These are phyloP conservation scores for Periconia digitata DNA, from an alignment of 2,329 filamentous ascomycete genomes.

Conservation along the genomic window DNA sequence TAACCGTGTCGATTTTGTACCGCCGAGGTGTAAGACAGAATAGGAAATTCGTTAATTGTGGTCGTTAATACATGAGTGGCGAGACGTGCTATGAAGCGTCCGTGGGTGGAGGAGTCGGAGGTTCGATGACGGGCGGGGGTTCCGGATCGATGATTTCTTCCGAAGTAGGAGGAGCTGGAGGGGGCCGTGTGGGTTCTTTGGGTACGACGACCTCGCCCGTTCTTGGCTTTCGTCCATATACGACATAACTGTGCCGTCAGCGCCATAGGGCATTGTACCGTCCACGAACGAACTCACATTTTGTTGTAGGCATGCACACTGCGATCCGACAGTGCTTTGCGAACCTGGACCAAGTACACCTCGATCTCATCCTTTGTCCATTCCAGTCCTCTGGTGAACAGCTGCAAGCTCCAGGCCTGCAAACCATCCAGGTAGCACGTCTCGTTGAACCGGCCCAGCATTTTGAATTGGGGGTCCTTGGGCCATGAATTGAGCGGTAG, in stretches of 20 bases:
- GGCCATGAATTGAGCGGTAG: constrained; percentile 58
- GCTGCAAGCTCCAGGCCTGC: constrained; percentile 47
- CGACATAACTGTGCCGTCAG: constrained; percentile 25
- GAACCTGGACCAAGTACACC: constrained; percentile 47
- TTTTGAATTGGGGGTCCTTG: constrained; percentile 49
- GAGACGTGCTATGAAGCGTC: not conserved
- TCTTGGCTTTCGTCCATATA: constrained; percentile 30
- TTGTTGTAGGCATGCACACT: constrained; percentile 48
- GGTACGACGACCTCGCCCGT: constrained; percentile 17
- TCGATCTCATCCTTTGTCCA: constrained; percentile 50
- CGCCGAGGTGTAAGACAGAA: constrained; percentile 22
- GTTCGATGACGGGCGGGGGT: not conserved
- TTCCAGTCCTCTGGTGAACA: constrained; percentile 46
- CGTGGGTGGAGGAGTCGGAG: not conserved
- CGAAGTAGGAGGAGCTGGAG: constrained; percentile 5
- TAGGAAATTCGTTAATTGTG: constrained; percentile 20
- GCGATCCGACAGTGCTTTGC: constrained; percentile 42
- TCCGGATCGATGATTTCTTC: not conserved
- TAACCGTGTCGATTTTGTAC: constrained; percentile 11
- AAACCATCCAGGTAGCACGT: constrained; percentile 50
- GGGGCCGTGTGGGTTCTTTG: constrained; percentile 4
- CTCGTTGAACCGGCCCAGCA: constrained; percentile 54
- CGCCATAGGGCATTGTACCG: too few relatives aligned
- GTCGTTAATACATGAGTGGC: constrained; percentile 1
- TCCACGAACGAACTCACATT: constrained; percentile 32